Base-by-base conservation (phyloP, 169 alveolate genomes). In the Plasmodium vivax region DNA sequence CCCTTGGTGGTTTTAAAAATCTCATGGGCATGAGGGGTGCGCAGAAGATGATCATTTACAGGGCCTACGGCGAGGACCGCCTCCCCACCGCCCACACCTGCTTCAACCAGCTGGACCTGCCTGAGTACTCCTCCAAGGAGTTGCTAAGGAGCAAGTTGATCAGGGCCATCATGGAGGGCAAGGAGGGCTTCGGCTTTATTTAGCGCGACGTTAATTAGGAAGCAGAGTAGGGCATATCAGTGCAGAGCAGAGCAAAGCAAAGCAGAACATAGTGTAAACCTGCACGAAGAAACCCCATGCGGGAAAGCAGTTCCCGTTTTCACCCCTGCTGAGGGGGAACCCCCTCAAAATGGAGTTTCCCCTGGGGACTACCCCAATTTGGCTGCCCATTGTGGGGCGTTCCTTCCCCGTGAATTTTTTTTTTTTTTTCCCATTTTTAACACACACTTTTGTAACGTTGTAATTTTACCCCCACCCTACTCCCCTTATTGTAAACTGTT, bases 21-120 rank as follows among this genome's bases (percentile, higher is more conserved):
- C 97, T 99, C 75, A 98, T 97, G 97, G 99, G 99, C 83, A 99
- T 99, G 99, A 96, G 99, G 36, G 99, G 99, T 34, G 99, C 99
- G 30, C 99, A 99, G 97, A 98, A 98, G 93, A 98, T 99, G 96
- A 97, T 98, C 62, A 98, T 99, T 71, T 99, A 98, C 97, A 98
- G 96, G 95, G 98, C 93, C 96, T 97, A 92, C 96, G 98, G 95
- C 96, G 98, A 81, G 97, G 98, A 98, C 84, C 91, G 99, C 93
- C 97, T 99, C 51, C 99, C 99, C 56, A 95, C 99, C 9, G 99
- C 99, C 3, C 99, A 99, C 95, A 99, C 99, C 14, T 99, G 99
- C 87, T 98, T 99, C 96, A 99, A 99, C 96, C 99, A 99, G 96
- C 97, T 99, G 36, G 99, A 99, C 93, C 96, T 99, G 51, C 99